Evolutionary conservation across 1,284 basidiomycete genomes (phyloP), one percentile per base, ranked within the genome.

Genomic region (Ceratobasidium sp.): DNA sequence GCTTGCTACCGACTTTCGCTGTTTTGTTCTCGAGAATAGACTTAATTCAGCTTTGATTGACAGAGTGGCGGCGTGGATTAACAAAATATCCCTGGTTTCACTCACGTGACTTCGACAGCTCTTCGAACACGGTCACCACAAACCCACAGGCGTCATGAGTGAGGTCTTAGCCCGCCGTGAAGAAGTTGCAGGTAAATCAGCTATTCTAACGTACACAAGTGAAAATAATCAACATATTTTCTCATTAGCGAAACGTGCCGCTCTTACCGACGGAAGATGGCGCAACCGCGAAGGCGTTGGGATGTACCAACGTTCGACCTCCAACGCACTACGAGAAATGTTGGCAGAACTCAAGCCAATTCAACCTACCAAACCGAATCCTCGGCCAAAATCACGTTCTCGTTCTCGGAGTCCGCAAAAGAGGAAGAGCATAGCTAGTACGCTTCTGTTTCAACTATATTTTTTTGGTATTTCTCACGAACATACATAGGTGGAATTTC

Each of bases 261-360:
- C 65, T 23, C 52, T 69, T n/a, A 69, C 65, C 1, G 65, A 69
- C 21, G 65, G 65, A 57, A 34, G 65, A 69, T 69, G 65, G 65
- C 30, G 65, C 36, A 69, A 69, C 41, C 65, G 65, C 18, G 65
- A 69, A 57, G 65, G 65, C 10, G 45, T 69, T 32, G 65, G 65
- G 52, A 69, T 69, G 65, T 69, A 69, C 53, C 65, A 69, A 52
- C 65, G 65, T 32, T 55, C 65, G 2, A 69, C 65, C 4, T 69
- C 65, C 23, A 69, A 69, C 21, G 65, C 65, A n/a, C 65, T 69
- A 12, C 65, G 65, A 43, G 43, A 46, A 8, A 69, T 69, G 52
- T 30, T 69, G 10, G 53, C 65, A 16, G 65, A 39, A 14, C 23
- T 69, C 39, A 14, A 41, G 10, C 58, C 36, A 6, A 9, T 23